Evolutionary conservation across 164 flowering plant genomes (phyloP).

Genomic region (Liquidambar formosana): DNA sequence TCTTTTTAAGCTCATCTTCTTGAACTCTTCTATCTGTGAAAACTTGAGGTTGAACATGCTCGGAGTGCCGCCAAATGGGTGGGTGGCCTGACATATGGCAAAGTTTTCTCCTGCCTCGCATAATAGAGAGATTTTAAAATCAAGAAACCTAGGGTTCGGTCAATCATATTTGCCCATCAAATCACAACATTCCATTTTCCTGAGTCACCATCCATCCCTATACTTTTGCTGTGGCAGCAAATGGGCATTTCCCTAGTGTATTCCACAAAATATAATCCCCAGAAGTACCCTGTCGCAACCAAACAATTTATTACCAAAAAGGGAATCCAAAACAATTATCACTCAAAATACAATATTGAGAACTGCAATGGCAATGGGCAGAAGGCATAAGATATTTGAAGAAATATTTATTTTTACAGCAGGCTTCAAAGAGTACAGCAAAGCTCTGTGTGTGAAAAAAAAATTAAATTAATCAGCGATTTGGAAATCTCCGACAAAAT

Average conservation of each 20-base stretch:
- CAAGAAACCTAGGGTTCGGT: neutral
- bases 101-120: no score
- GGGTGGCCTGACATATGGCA: no score
- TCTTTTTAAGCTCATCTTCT: neutral
- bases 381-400: neutral
- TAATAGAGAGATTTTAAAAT: neutral
- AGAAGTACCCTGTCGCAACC: constrained; percentile 54
- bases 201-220: neutral
- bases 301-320: neutral
- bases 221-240: constrained; percentile 46
- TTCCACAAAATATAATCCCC: constrained; percentile 99
- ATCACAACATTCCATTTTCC: neutral
- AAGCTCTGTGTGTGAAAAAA: neutral
- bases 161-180: neutral
- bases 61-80: no score
- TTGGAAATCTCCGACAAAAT: no score
- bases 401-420: neutral
- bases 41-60: neutral
- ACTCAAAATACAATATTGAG: neutral
- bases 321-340: neutral
- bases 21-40: neutral
- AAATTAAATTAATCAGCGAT: neutral
- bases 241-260: constrained; percentile 93
- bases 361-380: neutral
- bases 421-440: neutral